These are phyloP conservation scores for Leptographium galeiforme DNA, from an alignment of 2,329 filamentous ascomycete genomes.

Conservation along the genomic window DNA sequence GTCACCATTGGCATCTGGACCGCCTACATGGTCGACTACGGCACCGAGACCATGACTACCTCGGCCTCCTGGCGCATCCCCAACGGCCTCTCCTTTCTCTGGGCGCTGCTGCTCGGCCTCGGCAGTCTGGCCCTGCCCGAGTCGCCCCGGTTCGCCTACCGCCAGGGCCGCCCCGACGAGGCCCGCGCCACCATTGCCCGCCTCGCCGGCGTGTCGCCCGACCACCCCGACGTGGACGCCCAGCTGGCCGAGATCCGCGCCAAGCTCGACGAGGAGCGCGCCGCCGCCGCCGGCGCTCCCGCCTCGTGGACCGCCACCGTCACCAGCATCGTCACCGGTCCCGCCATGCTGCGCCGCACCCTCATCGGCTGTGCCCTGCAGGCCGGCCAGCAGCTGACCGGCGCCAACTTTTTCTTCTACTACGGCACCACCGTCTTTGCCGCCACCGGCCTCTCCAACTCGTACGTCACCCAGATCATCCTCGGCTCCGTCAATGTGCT, in stretches of 20 bases:
- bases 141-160: slow-evolving; percentile 60
- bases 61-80: slow-evolving; percentile 50
- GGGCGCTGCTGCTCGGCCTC: slow-evolving; percentile 50
- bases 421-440: slow-evolving; percentile 48
- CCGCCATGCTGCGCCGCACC: slow-evolving; percentile 39
- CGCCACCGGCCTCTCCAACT: slow-evolving; percentile 36
- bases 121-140: slow-evolving; percentile 59
- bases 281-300: slow-evolving; percentile 23
- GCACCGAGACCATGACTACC: slow-evolving; percentile 38
- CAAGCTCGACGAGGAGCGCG: slow-evolving; percentile 51
- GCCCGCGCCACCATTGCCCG: slow-evolving; percentile 42
- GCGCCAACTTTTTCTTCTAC: slow-evolving; percentile 48
- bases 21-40: slow-evolving; percentile 52
- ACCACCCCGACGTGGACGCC: slow-evolving; percentile 40
- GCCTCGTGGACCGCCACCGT: slow-evolving; percentile 22
- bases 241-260: slow-evolving; percentile 52
- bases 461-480: slow-evolving; percentile 49
- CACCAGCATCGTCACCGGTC: slow-evolving; percentile 37
- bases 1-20: slow-evolving; percentile 61
- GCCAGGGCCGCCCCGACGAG: slow-evolving; percentile 37
- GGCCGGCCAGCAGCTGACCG: slow-evolving; percentile 49
- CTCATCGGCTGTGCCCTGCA: slow-evolving; percentile 54
- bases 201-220: slow-evolving; percentile 45
- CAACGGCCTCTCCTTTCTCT: slow-evolving; percentile 50
- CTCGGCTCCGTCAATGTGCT: slow-evolving; percentile 49